These are phyloP conservation scores for Paraleonurus japonicus DNA, from an alignment of 257 asterid species.

Conservation along the genomic window DNA sequence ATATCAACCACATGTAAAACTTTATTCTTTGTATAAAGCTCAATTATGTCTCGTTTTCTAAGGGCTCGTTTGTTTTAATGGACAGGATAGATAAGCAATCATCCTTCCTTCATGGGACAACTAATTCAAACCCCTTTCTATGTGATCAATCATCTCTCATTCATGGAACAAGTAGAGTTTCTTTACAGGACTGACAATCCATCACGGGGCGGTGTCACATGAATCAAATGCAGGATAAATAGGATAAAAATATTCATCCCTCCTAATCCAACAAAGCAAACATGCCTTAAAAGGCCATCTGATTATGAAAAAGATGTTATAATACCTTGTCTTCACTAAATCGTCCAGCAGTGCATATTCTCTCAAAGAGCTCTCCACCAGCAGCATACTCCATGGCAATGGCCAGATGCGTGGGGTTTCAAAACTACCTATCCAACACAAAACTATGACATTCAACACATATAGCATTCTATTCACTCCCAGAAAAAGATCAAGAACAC, in stretches of 20 bases:
- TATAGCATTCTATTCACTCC: neutral
- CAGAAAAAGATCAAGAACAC: neutral
- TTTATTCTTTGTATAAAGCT: no score
- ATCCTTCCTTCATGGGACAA: no score
- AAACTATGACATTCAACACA: neutral
- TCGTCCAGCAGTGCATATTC: slow-evolving; percentile 86
- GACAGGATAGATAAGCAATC: no score
- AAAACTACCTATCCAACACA: slow-evolving; percentile 57
- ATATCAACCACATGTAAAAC: neutral
- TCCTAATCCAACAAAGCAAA: no score
- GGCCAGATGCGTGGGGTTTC: slow-evolving; percentile 91
- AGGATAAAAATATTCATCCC: no score
- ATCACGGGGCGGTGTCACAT: no score
- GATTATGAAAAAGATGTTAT: slow-evolving; percentile 4
- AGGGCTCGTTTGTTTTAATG: no score
- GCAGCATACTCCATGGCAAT: slow-evolving; percentile 96
- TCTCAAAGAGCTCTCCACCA: slow-evolving; percentile 89
- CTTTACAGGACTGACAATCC: no score
- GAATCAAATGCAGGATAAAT: no score
- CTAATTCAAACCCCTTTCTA: no score
- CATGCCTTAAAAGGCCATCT: neutral
- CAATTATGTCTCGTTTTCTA: neutral
- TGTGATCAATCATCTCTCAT: no score
- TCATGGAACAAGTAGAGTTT: no score
- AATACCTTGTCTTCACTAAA: slow-evolving; percentile 86